Base-by-base conservation (phyloP, 2,329 filamentous ascomycete species). In the Ramularia endophylla region DNA sequence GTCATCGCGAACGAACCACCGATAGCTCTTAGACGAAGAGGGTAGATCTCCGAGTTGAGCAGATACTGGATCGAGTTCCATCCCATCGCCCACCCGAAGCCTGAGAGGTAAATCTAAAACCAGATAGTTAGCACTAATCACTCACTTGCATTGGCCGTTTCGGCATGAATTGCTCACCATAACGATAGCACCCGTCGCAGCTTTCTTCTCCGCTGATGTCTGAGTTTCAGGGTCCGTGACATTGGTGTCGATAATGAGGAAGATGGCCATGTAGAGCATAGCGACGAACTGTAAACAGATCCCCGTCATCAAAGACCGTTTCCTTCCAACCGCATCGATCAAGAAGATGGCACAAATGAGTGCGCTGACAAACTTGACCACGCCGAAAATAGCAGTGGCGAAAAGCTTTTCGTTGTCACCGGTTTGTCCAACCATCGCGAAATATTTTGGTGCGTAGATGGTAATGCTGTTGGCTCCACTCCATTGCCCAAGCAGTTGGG, bases 1-100 rank as follows among this genome's bases (percentile, higher is more conserved):
- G 79, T 84, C 85, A 88, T 88, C 34, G 81, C 78, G 57, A 84
- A 72, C 0, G 78, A 83, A 89, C 75, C 83, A 88, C 86, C 50
- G 79, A 44, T 19, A 8, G 31, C 31, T 41, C 85, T 77, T 36
- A 89, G 79, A 3, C 83, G 75, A 8, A 88, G 72, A 1, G 85
- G 83, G 67, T 86, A 89, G 46, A 89, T 73, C 58, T 89, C 85
- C 1, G 83, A 81, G 11, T 83, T 87, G 41, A 89, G 74, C 3
- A 89, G 72, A 59, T 88, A 89, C 64, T 87, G 84, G 71, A 57
- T 52, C 22, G 35, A 40, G 37, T 56, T 58, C 55, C 52, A 55
- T 20, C 55, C 80, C 4, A 85, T 69, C 0, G 81, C 81, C 80
- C 81, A 85, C 1, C 81, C 82, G 42, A 78, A 72, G 2, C 81